Percentiles rank a stretch among this genome's conserved stretches.
Evolutionary conservation across 1,139 yeast genomes (phyloP).

Genomic region (Kluyveromyces marxianus): DNA sequence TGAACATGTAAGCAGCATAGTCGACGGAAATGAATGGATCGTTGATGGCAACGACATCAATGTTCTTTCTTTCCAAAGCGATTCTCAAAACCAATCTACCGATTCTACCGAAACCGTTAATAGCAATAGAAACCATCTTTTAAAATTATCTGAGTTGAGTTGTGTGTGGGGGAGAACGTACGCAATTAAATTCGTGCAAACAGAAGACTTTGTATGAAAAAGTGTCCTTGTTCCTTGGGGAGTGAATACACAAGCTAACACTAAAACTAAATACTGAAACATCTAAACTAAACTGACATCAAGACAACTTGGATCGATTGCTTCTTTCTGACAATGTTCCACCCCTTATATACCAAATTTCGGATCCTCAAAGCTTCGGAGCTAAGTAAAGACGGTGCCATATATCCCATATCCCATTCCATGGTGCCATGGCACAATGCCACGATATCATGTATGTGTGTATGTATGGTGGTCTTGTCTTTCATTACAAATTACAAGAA

Average conservation of each 20-base stretch:
- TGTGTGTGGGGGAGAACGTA: neutral
- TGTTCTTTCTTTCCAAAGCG: constrained; percentile 61
- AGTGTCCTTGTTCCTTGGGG: neutral
- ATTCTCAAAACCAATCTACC: constrained; percentile 77
- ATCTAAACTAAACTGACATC: no score
- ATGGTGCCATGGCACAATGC: no score
- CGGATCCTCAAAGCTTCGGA: neutral
- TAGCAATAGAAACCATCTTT: constrained; percentile 57
- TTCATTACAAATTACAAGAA: no score
- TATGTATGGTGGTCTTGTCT: no score
- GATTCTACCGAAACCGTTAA: constrained; percentile 89
- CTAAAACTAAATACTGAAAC: neutral
- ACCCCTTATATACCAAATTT: neutral
- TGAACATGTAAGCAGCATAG: constrained; percentile 83
- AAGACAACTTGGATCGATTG: no score
- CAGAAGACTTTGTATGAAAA: no score
- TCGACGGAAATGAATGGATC: constrained; percentile 81
- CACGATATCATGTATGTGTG: no score
- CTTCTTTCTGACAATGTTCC: neutral
- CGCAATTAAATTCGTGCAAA: no score
- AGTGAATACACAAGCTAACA: neutral
- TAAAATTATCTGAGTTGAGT: constrained; percentile 6
- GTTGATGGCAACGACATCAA: constrained; percentile 71
- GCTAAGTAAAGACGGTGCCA: no score
- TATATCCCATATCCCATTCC: no score